Percentiles rank a stretch among this genome's conserved stretches.
Evolutionary conservation across 768 basidiomycete species (phyloP).

Genomic region (Agaricus subrufescens): DNA sequence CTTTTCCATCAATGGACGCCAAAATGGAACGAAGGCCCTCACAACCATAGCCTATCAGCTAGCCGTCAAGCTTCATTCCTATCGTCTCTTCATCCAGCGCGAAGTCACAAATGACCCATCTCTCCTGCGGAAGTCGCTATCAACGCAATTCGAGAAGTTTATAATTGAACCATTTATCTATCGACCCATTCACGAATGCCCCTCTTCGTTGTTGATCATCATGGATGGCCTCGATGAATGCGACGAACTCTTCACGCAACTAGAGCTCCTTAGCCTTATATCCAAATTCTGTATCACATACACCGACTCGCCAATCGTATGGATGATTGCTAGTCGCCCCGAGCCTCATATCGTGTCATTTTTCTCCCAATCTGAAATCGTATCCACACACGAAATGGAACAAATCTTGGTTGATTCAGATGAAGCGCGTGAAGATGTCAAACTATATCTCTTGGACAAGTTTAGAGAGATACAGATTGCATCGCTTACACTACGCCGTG

Average conservation of each 20-base stretch:
- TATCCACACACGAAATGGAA: not conserved
- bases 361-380: not conserved
- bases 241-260: slow-evolving; percentile 6
- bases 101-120: not conserved
- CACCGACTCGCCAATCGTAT: slow-evolving; percentile 12
- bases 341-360: slow-evolving; percentile 16
- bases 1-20: too few relatives aligned
- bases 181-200: not conserved
- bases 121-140: not conserved
- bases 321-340: slow-evolving; percentile 22
- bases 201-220: not conserved
- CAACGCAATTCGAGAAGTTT: slow-evolving; percentile 13
- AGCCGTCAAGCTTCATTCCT: not conserved
- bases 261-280: slow-evolving; percentile 13
- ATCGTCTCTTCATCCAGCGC: not conserved
- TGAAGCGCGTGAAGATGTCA: slow-evolving; percentile 13
- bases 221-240: not conserved
- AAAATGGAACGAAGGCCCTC: too few relatives aligned
- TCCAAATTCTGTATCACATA: not conserved
- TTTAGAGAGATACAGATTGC: slow-evolving; percentile 6
- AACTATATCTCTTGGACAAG: slow-evolving; percentile 10
- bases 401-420: slow-evolving; percentile 3
- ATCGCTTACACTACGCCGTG: not conserved
- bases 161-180: not conserved
- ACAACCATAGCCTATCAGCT: not conserved